phyloP scores from a whole-genome alignment of 768 basidiomycete genomes.

The Cystobasidium tubakii region DNA sequence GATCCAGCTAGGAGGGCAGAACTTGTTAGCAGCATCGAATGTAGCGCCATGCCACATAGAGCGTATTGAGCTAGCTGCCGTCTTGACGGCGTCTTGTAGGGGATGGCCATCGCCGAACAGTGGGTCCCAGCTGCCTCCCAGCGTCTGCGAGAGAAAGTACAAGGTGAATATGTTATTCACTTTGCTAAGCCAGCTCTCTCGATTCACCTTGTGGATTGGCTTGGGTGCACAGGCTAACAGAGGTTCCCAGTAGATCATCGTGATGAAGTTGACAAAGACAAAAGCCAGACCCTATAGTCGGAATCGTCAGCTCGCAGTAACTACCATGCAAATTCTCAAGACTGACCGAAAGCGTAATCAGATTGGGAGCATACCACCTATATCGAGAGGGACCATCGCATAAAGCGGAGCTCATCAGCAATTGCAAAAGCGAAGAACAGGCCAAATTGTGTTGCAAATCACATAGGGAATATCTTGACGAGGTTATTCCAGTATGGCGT shows the following conservation, averaged over 20 bases:
- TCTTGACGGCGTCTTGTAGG: background rate
- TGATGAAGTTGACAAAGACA: conserved; percentile 75
- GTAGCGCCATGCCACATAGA: conserved; percentile 51
- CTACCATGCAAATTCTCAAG: background rate
- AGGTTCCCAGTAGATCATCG: conserved; percentile 78
- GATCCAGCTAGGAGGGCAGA: conserved; percentile 71
- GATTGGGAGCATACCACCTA: conserved; percentile 35
- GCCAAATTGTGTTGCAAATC: background rate
- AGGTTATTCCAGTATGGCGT: conserved; percentile 38
- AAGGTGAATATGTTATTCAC: background rate
- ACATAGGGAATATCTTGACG: conserved; percentile 35
- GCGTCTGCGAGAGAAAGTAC: background rate
- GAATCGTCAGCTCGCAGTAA: background rate
- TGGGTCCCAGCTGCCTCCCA: conserved; percentile 45
- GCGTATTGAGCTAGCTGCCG: background rate
- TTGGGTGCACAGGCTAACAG: conserved; percentile 43
- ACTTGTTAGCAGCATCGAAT: conserved; percentile 62
- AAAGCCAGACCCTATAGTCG: conserved; percentile 60
- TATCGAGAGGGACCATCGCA: background rate
- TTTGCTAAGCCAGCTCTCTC: background rate
- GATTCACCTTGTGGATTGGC: conserved; percentile 45
- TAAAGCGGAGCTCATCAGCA: background rate
- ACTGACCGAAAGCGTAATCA: conserved; percentile 31
- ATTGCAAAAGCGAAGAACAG: background rate
- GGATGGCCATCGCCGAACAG: conserved; percentile 41